Base-by-base conservation (phyloP, 768 basidiomycete species). In the Rubroboletus satanas region DNA sequence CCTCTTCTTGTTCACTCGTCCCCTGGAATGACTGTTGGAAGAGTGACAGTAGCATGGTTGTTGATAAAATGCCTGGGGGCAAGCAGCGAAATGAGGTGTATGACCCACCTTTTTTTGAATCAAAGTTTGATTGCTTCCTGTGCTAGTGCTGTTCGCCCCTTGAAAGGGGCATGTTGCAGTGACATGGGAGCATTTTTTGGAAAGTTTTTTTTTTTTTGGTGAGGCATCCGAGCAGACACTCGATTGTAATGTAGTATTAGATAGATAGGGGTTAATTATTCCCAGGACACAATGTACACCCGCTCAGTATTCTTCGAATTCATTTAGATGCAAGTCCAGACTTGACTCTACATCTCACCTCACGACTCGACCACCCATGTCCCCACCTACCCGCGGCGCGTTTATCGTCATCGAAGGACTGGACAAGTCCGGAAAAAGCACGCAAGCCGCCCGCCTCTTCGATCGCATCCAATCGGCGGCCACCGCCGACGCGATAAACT, bases 361-460 rank as follows among this genome's bases (percentile, higher is more conserved):
- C 14, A 10, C 17, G 2, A 12, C 48, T 29, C 32, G 21, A 18
- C 45, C 10, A 11, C 29, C 7, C 37, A 58, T 56, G 57, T 45
- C 57, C 7, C 18, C 49, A 21, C 38, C 60, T 52, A 9, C 64
- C 2, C 79, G 88, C 15, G 91, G 90, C 0, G 80, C 88, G 7
- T 94, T 98, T 73, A 88, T 98, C 66, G 94, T 93, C 36, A 79
- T 98, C 48, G 95, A 98, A 71, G 97, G 96, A 14, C 83, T 98
- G n/a, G 96, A 98, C 69, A 79, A 90, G 57, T 93, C 91, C 0
- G 97, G 97, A 15, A 98, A 98, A 70, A 90, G 88, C 32, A 99
- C 94, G 0, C 96, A 98, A 66, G 84, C 85, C 0, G 73, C 79
- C 0, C 72, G 75, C 17, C 82, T 97, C 31, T 75, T 81, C 38